These are phyloP conservation scores for Sedum album DNA, from an alignment of 164 flowering plant species.

Conservation along the genomic window DNA sequence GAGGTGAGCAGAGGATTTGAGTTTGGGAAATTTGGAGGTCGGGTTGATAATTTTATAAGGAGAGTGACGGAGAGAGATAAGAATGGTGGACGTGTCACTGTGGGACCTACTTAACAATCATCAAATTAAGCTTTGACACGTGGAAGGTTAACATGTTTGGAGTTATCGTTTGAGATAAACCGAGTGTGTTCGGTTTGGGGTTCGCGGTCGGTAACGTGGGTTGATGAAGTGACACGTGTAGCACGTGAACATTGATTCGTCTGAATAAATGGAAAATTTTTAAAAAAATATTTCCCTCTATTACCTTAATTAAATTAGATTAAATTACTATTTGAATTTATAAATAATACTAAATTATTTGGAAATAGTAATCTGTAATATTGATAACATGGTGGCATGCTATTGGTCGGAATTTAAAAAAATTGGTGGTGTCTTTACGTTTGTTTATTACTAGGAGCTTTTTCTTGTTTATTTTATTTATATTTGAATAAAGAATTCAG, in stretches of 20 bases:
- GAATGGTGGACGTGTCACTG: background rate
- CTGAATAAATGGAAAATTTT: no score
- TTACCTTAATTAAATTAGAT: no score
- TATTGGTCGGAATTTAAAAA: background rate
- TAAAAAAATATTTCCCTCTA: no score
- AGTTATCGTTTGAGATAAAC: no score
- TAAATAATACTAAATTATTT: no score
- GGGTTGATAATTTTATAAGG: no score
- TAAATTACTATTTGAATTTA: no score
- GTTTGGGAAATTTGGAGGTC: background rate
- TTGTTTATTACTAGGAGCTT: background rate
- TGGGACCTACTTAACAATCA: background rate
- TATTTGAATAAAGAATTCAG: background rate
- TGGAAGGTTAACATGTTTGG: background rate
- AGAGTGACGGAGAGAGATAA: background rate
- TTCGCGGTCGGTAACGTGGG: no score
- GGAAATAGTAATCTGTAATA: no score
- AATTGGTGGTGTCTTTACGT: background rate
- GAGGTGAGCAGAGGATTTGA: background rate
- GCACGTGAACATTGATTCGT: no score
- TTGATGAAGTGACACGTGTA: no score
- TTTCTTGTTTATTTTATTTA: background rate
- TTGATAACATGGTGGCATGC: background rate
- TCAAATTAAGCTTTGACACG: background rate
- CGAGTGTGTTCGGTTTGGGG: no score